A percentile compares a stretch with the other conserved stretches of the same genome.
These are phyloP conservation scores for Phanerodontia chrysosporium DNA, from an alignment of 768 basidiomycete species.

Conservation along the genomic window DNA sequence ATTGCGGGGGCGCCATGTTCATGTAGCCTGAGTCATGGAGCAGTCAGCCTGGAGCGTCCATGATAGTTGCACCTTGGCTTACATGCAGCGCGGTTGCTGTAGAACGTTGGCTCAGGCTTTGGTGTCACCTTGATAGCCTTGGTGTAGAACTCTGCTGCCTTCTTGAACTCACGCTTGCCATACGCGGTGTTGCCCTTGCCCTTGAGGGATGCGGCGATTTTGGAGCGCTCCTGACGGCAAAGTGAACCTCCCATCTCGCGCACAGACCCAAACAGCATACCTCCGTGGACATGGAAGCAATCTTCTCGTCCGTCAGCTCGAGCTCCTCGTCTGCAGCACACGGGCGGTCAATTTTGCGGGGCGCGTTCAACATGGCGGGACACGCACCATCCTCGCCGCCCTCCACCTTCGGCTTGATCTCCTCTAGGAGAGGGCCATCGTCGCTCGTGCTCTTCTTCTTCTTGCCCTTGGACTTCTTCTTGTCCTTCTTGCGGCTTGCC, in stretches of 20 bases:
- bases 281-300: conserved; percentile 54
- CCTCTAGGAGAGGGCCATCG: conserved; percentile 81
- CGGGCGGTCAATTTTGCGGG: conserved; percentile 6
- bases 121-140: conserved; percentile 72
- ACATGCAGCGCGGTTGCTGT: conserved; percentile 97
- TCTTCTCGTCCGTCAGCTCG: conserved; percentile 48
- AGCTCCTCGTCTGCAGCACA: conserved; percentile 32
- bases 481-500: conserved; percentile 43
- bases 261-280: conserved; percentile 28
- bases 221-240: conserved; percentile 52
- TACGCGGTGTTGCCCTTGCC: conserved; percentile 71
- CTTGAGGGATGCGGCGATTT: conserved; percentile 62
- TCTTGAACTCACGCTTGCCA: conserved; percentile 52
- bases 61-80: conserved; percentile 24
- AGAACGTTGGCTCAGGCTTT: conserved; percentile 87
- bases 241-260: neutral
- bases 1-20: conserved; percentile 82
- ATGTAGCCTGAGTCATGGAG: conserved; percentile 62
- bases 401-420: conserved; percentile 44
- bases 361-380: neutral
- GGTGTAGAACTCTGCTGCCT: conserved; percentile 65
- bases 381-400: conserved; percentile 27
- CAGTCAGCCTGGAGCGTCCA: neutral
- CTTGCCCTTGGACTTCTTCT: conserved; percentile 44
- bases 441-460: conserved; percentile 59